A percentile compares a stretch with the other conserved stretches of the same genome.
Evolutionary conservation across 2,329 filamentous ascomycete genomes (phyloP).

Genomic region (Chaetomiaceae sp.): DNA sequence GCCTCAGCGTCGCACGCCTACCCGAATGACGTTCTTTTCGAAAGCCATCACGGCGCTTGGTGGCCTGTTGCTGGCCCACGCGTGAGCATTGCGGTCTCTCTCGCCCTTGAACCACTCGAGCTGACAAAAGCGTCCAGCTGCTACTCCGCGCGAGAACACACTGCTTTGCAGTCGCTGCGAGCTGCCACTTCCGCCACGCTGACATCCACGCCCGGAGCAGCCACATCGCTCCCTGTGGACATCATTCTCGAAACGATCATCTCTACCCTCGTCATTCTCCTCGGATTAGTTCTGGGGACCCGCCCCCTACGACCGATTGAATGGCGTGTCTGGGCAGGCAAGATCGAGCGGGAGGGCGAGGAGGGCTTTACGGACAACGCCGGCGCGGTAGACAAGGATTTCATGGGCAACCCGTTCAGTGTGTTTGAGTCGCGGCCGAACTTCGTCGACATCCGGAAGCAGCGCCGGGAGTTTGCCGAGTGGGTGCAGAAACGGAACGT

Average conservation of each 20-base stretch:
- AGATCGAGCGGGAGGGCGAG: constrained; percentile 72
- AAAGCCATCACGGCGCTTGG: constrained; percentile 67
- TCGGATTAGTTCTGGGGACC: constrained; percentile 74
- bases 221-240: constrained; percentile 65
- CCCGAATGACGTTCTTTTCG: constrained; percentile 64
- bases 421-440: constrained; percentile 72
- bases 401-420: constrained; percentile 70
- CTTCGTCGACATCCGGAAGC: constrained; percentile 81
- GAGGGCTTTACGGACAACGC: constrained; percentile 49
- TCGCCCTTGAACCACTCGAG: constrained; percentile 8
- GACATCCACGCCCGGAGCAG: constrained; percentile 35
- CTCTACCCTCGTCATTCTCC: constrained; percentile 71
- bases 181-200: constrained; percentile 41
- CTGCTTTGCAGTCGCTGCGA: constrained; percentile 59
- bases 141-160: constrained; percentile 94
- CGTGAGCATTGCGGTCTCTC: constrained; percentile 51
- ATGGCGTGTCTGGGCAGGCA: constrained; percentile 74
- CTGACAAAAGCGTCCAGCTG: constrained; percentile 51
- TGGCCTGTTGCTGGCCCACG: constrained; percentile 73
- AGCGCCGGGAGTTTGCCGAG: constrained; percentile 70
- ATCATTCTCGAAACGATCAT: constrained; percentile 81
- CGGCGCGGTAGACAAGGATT: constrained; percentile 64
- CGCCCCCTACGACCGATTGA: constrained; percentile 77
- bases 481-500: constrained; percentile 50
- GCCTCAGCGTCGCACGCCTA: constrained; percentile 5